A percentile compares a stretch with the other conserved stretches of the same genome.
Conservation (phyloP, 192 early-diverging fungal genomes). For the Spizellomyces punctatus region DNA sequence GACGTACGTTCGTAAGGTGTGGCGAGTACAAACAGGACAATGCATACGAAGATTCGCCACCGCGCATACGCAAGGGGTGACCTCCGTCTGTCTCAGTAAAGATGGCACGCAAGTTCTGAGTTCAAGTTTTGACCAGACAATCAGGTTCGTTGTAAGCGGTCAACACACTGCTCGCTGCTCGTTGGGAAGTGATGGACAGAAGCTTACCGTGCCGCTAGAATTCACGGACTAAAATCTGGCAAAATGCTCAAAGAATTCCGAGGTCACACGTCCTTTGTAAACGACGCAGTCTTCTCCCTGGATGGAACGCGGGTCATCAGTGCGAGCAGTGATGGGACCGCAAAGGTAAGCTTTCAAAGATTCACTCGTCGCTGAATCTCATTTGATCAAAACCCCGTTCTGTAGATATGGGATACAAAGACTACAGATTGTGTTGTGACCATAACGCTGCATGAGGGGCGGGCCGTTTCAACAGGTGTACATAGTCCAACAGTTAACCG, state of each 20-base stretch:
- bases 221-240: constrained; percentile 92
- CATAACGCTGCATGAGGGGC: constrained; percentile 62
- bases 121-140: constrained; percentile 74
- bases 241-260: constrained; percentile 90
- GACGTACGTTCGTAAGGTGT: constrained; percentile 49
- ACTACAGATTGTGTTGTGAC: constrained; percentile 69
- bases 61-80: constrained; percentile 86
- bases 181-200: neutral
- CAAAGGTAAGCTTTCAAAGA: constrained; percentile 59
- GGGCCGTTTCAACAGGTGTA: constrained; percentile 38
- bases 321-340: constrained; percentile 83
- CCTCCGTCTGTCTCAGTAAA: constrained; percentile 73
- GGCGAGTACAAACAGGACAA: constrained; percentile 79
- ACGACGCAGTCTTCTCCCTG: constrained; percentile 71
- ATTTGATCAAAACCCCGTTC: neutral
- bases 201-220: constrained; percentile 36
- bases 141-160: constrained; percentile 80
- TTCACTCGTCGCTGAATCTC: neutral
- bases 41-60: constrained; percentile 71
- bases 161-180: constrained; percentile 55
- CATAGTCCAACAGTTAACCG: constrained; percentile 53
- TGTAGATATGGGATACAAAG: constrained; percentile 88
- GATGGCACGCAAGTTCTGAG: constrained; percentile 83
- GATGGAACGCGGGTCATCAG: constrained; percentile 76
- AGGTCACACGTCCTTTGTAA: constrained; percentile 90